Evolutionary conservation across 345 rosid genomes (phyloP), one percentile per base, ranked within the genome.

Genomic region (Arabidopsis arenosa): DNA sequence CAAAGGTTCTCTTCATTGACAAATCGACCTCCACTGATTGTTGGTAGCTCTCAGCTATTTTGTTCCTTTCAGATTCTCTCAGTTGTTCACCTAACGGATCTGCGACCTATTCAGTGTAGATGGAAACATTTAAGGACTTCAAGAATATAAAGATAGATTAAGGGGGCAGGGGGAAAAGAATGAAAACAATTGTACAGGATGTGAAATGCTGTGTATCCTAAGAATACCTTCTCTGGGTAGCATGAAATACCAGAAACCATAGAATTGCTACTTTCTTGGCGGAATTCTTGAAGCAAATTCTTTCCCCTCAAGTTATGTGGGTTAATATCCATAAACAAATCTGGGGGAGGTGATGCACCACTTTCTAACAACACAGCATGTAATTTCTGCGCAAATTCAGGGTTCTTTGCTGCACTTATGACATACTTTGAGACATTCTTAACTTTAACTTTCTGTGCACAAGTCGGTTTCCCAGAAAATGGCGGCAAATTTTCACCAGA

Each of bases 321-420:
- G 64, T 89, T 84, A 45, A 84, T 80, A 80, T 85, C 89, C 47
- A 77, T 62, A 82, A 91, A 91, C 80, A 93, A 86, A 86, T 88
- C 93, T 44, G 91, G 80, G 40, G 97, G 96, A 70, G 96, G 98
- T 26, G 98, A 83, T 71, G 93, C 93, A 63, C 96, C 98, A 82
- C 97, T 89, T 78, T 91, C 97, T 75, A 86, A 80, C 86, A 89
- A 82, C 76, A 93, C 92, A 56, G 96, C 96, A 71, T 88, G 98
- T 67, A 93, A 79, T 78, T 93, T 91, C 86, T 88, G 92, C 8
- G 98, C 96, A 80, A 93, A 91, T 55, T 89, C 96, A 44, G 97
- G 96, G 81, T 93, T 81, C 84, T 91, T 93, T n/a, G 98, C 91
- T 26, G 97, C 98, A 79, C 84, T 88, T 62, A 89, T 87, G 75